Evolutionary conservation across 495 filamentous ascomycete genomes (phyloP).

Genomic region (Parachaetomium inaequale): DNA sequence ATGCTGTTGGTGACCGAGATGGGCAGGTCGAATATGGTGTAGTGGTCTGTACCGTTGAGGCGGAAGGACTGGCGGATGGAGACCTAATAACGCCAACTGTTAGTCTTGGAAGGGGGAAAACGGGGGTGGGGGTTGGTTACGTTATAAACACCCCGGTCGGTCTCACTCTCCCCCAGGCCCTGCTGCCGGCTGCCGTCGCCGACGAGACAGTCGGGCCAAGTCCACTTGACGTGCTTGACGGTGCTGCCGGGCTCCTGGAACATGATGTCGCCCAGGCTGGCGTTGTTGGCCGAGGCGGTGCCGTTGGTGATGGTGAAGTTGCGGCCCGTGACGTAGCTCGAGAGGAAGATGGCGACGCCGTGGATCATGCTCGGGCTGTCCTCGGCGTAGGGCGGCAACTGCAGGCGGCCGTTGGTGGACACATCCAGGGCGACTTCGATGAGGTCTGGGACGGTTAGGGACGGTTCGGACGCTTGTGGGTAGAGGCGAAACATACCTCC

Average conservation of each 20-base stretch:
- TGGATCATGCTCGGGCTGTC: conserved; percentile 53
- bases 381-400: conserved; percentile 51
- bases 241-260: conserved; percentile 58
- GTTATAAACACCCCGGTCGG: conserved; percentile 48
- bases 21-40: conserved; percentile 66
- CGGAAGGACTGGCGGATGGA: conserved; percentile 66
- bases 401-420: conserved; percentile 58
- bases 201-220: conserved; percentile 62
- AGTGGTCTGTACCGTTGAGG: conserved; percentile 57
- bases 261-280: conserved; percentile 59
- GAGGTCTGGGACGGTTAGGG: conserved; percentile 39
- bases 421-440: conserved; percentile 66
- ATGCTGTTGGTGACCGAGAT: conserved; percentile 66
- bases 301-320: conserved; percentile 70
- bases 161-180: conserved; percentile 28
- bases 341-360: conserved; percentile 64
- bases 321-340: conserved; percentile 53
- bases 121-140: conserved; percentile 29
- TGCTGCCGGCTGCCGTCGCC: conserved; percentile 47
- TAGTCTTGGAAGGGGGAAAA: background rate
- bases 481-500: conserved; percentile 47
- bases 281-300: conserved; percentile 50
- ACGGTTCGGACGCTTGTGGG: background rate
- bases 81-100: conserved; percentile 39
- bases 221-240: conserved; percentile 67